Conservation (phyloP, 2,329 filamentous ascomycete genomes). For the Elsinoe perseae region DNA sequence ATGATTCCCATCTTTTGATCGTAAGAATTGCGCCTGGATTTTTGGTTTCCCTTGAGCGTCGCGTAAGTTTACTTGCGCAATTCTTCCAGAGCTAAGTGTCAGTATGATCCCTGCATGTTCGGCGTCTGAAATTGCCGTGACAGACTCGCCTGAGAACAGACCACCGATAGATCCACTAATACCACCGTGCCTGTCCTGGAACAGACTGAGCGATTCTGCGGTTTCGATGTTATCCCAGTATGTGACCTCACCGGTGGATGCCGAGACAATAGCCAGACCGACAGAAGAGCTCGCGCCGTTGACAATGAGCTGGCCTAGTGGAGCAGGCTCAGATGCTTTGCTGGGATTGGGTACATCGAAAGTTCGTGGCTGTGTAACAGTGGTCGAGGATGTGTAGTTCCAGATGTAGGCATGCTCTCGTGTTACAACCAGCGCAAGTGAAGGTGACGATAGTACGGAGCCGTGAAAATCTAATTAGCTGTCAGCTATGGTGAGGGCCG, state of each 20-base stretch:
- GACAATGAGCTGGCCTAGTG: conserved; percentile 74
- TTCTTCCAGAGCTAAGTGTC: conserved; percentile 73
- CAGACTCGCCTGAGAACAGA: conserved; percentile 68
- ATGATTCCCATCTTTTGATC: conserved; percentile 49
- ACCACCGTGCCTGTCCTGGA: conserved; percentile 71
- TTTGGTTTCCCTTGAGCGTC: conserved; percentile 80
- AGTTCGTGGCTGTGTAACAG: conserved; percentile 66
- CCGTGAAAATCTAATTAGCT: conserved; percentile 29
- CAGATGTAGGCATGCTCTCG: conserved; percentile 79
- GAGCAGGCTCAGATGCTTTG: conserved; percentile 61
- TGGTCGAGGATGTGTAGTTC: conserved; percentile 63
- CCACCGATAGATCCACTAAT: conserved; percentile 67
- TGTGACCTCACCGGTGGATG: conserved; percentile 72
- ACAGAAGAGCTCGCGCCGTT: conserved; percentile 69
- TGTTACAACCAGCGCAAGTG: conserved; percentile 71
- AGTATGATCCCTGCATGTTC: conserved; percentile 84
- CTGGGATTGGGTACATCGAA: conserved; percentile 71
- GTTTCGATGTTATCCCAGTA: conserved; percentile 96
- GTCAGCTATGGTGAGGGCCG: background rate
- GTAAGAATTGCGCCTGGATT: conserved; percentile 70
- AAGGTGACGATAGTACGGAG: conserved; percentile 51
- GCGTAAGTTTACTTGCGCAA: conserved; percentile 78
- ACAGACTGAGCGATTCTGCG: conserved; percentile 74
- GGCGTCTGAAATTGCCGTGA: conserved; percentile 70
- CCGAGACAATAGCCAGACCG: conserved; percentile 79